A percentile compares a stretch with the other conserved stretches of the same genome.
phyloP scores from a whole-genome alignment of 345 rosid species.

The Bretschneidera sinensis region DNA sequence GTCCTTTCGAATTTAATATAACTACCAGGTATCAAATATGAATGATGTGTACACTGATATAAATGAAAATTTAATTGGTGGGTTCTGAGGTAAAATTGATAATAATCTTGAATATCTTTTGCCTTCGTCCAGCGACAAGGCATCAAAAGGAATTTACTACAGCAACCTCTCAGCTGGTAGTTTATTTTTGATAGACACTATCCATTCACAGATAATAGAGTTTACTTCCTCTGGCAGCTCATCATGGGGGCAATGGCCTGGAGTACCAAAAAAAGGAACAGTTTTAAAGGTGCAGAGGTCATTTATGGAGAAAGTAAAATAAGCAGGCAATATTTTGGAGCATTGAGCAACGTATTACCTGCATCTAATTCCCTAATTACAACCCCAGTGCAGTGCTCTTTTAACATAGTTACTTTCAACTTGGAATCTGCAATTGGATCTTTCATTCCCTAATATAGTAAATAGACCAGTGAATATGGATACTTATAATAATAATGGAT shows the following conservation, averaged over 20 bases:
- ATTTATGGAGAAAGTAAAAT: too few species aligned
- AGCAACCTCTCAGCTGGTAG: constrained; percentile 10
- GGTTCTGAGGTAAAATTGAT: too few species aligned
- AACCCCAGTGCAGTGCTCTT: constrained; percentile 44
- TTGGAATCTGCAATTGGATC: constrained; percentile 69
- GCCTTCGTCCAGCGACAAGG: neutral
- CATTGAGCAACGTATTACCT: constrained; percentile 34
- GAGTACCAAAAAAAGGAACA: constrained; percentile 8
- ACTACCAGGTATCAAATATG: too few species aligned
- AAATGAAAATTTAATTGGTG: too few species aligned
- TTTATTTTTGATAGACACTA: constrained; percentile 28
- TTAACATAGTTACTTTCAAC: constrained; percentile 58
- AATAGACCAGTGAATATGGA: neutral
- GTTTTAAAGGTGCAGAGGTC: neutral
- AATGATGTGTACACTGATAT: too few species aligned
- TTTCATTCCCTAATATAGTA: constrained; percentile 59
- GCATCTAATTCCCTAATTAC: constrained; percentile 56
- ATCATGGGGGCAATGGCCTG: constrained; percentile 91
- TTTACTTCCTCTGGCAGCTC: constrained; percentile 70
- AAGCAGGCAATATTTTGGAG: too few species aligned
- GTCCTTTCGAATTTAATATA: too few species aligned
- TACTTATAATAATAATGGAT: neutral
- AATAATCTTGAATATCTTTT: neutral
- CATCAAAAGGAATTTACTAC: constrained; percentile 5
- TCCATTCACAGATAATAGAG: constrained; percentile 50